Percentiles rank a stretch among this genome's conserved stretches.
phyloP scores from a whole-genome alignment of 2,329 filamentous ascomycete genomes.

The Eurotiales sp. region DNA sequence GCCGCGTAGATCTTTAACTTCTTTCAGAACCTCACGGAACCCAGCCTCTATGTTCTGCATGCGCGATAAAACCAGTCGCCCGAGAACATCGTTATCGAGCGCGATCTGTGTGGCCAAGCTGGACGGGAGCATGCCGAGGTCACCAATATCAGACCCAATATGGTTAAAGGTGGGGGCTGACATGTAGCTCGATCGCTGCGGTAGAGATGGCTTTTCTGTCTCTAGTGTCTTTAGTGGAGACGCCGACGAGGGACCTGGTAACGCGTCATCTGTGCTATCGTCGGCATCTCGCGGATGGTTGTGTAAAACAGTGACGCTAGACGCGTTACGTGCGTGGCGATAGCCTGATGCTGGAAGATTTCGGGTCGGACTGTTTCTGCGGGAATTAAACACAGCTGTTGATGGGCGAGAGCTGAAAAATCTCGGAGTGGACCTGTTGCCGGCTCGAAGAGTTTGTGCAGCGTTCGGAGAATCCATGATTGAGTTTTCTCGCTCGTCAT shows the following conservation, averaged over 20 bases:
- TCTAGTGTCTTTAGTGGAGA: conserved; percentile 9
- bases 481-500: conserved; percentile 19
- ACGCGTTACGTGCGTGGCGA: conserved; percentile 68
- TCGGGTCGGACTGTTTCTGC: conserved; percentile 32
- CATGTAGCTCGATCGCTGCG: conserved; percentile 51
- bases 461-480: conserved; percentile 19
- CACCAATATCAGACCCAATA: conserved; percentile 65
- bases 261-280: conserved; percentile 17
- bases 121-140: conserved; percentile 61
- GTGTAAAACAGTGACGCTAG: conserved; percentile 79
- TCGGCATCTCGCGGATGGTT: conserved; percentile 40
- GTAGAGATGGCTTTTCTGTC: conserved; percentile 27
- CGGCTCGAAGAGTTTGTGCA: conserved; percentile 15
- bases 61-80: conserved; percentile 74
- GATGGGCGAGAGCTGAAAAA: conserved; percentile 38
- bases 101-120: conserved; percentile 81
- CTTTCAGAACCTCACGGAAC: conserved; percentile 79
- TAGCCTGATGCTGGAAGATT: conserved; percentile 38
- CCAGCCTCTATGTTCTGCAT: conserved; percentile 94
- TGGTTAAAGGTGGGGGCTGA: conserved; percentile 55
- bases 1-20: conserved; percentile 61
- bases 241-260: conserved; percentile 16
- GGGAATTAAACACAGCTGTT: conserved; percentile 40
- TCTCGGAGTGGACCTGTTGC: conserved; percentile 27
- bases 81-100: conserved; percentile 67